Percentiles rank a stretch among this genome's conserved stretches.
Evolutionary conservation across 805 yeast species (phyloP).

Genomic region (Pichia thaimueangensis): DNA sequence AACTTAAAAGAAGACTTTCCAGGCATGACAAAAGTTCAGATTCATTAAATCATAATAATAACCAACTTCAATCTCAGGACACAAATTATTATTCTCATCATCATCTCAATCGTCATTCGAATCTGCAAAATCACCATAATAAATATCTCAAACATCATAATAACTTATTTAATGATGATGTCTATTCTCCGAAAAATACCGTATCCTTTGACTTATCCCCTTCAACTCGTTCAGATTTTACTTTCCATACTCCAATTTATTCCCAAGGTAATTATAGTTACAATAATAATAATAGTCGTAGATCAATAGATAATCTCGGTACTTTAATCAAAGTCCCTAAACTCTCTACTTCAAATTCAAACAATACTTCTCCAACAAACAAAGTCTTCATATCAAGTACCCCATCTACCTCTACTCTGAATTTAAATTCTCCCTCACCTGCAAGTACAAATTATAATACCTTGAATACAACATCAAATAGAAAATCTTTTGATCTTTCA

Average conservation of each 20-base stretch:
- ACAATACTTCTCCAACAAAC: no score
- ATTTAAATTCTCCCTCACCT: background rate
- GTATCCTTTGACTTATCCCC: constrained; percentile 7
- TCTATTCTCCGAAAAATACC: background rate
- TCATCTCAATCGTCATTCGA: no score
- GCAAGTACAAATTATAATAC: background rate
- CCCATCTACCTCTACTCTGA: no score
- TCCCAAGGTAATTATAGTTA: no score
- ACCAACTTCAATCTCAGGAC: no score
- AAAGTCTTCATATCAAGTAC: no score
- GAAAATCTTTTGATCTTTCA: constrained; percentile 5
- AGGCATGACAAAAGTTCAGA: constrained; percentile 6
- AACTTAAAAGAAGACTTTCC: constrained; percentile 6
- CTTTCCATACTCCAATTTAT: background rate
- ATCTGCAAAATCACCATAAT: no score
- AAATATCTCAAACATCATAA: no score
- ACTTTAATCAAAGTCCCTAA: constrained; percentile 3
- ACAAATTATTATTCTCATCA: no score
- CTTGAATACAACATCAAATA: background rate
- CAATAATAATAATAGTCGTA: background rate
- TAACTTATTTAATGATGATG: no score
- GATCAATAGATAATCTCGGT: constrained; percentile 4
- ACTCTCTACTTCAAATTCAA: background rate
- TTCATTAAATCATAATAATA: no score
- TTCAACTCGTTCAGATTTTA: background rate